Evolutionary conservation across 225 moss, liverwort and hornwort genomes (phyloP).

Genomic region (Asterella californica): DNA sequence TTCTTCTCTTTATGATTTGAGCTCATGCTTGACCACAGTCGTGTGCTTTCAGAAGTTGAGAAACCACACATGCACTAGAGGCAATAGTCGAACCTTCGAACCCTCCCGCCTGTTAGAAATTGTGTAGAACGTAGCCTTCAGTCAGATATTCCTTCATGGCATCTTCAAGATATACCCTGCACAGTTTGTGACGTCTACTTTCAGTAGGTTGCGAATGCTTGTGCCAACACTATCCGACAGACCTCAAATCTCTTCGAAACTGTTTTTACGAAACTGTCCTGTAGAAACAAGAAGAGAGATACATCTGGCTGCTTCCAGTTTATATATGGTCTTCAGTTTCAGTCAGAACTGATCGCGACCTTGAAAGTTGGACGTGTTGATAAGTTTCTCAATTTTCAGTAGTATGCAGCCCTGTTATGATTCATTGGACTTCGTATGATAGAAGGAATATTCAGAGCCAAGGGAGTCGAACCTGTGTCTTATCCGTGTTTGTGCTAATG

Average conservation of each 20-base stretch:
- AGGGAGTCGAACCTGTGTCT: slow-evolving; percentile 1
- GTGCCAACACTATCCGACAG: neutral
- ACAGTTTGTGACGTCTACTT: neutral
- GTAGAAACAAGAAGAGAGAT: neutral
- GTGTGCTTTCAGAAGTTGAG: no score
- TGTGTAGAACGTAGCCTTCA: neutral
- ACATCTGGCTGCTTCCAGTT: neutral
- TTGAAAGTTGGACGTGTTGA: no score
- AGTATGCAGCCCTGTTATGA: no score
- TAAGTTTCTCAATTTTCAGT: no score
- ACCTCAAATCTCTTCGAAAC: neutral
- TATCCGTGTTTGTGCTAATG: neutral
- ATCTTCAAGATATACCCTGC: slow-evolving; percentile 9
- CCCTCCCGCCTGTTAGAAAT: neutral
- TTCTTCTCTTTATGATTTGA: no score
- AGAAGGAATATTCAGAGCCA: neutral
- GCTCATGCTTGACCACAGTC: no score
- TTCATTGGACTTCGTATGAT: neutral
- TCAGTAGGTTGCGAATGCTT: neutral
- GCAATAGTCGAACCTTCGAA: no score
- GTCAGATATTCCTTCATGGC: neutral
- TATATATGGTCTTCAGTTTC: no score
- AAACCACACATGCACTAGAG: no score
- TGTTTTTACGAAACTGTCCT: no score
- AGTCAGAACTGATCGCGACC: neutral